Conservation (phyloP, 2,329 filamentous ascomycete genomes). For the Cladorrhinum sp. region DNA sequence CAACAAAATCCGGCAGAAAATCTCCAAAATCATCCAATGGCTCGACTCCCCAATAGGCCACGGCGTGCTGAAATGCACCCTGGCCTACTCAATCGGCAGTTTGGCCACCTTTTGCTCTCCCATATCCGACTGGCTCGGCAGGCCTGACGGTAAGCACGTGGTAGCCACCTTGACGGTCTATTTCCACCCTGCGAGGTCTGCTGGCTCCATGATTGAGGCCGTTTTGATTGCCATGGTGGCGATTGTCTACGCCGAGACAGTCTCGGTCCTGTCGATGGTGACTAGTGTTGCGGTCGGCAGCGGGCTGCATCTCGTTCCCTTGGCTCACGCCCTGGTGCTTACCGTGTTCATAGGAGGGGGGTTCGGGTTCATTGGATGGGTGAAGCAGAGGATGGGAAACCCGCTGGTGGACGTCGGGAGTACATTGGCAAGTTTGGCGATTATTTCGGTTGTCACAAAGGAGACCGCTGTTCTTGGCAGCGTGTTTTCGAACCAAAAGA, state of each 20-base stretch:
- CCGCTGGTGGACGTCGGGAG: conserved; percentile 81
- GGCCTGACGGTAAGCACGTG: conserved; percentile 88
- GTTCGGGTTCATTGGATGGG: conserved; percentile 83
- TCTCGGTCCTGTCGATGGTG: conserved; percentile 85
- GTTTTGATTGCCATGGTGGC: conserved; percentile 72
- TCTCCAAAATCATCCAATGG: conserved; percentile 54
- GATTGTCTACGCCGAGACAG: conserved; percentile 71
- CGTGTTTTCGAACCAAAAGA: conserved; percentile 76
- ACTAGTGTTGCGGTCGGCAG: conserved; percentile 75
- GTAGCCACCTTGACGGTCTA: conserved; percentile 93
- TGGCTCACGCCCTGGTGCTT: conserved; percentile 77
- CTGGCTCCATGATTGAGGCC: conserved; percentile 87
- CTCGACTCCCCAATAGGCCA: conserved; percentile 69
- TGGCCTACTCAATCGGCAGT: conserved; percentile 84
- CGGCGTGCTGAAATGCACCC: conserved; percentile 82
- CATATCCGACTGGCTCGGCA: conserved; percentile 70
- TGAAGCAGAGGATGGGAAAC: conserved; percentile 74
- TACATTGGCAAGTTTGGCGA: conserved; percentile 80
- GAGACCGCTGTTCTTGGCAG: conserved; percentile 83
- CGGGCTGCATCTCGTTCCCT: conserved; percentile 59
- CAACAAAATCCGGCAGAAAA: conserved; percentile 39
- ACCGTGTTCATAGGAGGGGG: conserved; percentile 82
- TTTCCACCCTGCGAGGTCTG: conserved; percentile 83
- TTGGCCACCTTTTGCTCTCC: conserved; percentile 78
- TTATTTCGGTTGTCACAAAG: conserved; percentile 87